Evolutionary conservation across 2,329 filamentous ascomycete genomes (phyloP).

Genomic region (Pezizomycotina sp.): DNA sequence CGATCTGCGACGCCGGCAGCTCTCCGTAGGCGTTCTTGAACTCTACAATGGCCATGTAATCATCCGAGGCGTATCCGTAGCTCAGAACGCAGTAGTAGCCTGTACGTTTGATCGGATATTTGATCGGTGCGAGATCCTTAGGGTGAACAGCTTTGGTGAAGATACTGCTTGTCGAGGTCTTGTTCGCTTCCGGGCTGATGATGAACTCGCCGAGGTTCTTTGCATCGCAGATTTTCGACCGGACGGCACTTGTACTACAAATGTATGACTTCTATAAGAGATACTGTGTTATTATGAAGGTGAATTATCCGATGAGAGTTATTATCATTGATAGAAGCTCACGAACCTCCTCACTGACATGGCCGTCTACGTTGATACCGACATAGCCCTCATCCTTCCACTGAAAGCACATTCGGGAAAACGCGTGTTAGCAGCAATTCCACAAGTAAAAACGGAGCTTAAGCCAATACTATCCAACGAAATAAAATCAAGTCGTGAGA

Average conservation of each 20-base stretch:
- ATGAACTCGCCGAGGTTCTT: constrained; percentile 76
- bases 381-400: constrained; percentile 74
- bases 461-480: too few species aligned
- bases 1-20: constrained; percentile 84
- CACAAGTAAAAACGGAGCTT: too few species aligned
- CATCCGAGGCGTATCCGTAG: constrained; percentile 42
- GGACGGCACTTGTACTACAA: constrained; percentile 57
- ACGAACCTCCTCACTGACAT: too few species aligned
- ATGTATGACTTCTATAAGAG: constrained; percentile 52
- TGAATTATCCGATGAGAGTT: too few species aligned
- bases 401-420: constrained; percentile 51
- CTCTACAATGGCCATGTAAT: constrained; percentile 68
- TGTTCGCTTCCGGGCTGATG: constrained; percentile 56
- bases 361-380: too few species aligned
- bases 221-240: constrained; percentile 53
- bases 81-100: constrained; percentile 93
- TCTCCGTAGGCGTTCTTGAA: constrained; percentile 96
- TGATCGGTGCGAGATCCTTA: constrained; percentile 52
- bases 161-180: constrained; percentile 53
- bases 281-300: too few species aligned
- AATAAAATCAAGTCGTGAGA: too few species aligned
- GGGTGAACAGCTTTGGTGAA: constrained; percentile 68
- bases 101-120: constrained; percentile 73
- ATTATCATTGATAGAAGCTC: too few species aligned
- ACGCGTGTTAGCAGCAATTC: too few species aligned